Evolutionary conservation across 306 rosid genomes (phyloP).

Genomic region (Quercus variabilis): DNA sequence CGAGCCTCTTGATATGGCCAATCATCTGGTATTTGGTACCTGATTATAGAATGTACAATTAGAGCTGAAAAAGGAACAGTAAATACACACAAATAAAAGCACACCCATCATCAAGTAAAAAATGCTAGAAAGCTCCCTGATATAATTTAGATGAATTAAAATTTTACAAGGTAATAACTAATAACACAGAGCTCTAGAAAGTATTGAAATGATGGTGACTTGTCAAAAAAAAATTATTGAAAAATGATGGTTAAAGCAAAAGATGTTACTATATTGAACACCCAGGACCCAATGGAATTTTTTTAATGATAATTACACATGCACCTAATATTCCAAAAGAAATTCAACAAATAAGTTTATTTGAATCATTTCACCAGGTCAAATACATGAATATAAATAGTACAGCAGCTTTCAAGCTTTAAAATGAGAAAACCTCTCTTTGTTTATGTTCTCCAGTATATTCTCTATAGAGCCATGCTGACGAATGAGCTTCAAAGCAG

Average conservation of each 20-base stretch:
- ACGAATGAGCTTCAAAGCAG: constrained; percentile 92
- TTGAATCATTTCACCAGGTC: background rate
- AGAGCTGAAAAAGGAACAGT: constrained; percentile 1
- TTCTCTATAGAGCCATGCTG: constrained; percentile 90
- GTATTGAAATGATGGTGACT: background rate
- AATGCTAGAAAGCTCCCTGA: background rate
- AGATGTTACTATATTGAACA: background rate
- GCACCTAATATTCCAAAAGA: background rate
- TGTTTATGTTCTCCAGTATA: constrained; percentile 78
- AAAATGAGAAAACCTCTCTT: constrained; percentile 64
- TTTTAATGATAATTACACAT: background rate
- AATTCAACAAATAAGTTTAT: background rate
- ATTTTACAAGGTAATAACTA: background rate
- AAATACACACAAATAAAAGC: constrained; percentile 13
- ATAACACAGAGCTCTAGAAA: background rate
- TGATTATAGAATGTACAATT: constrained; percentile 24
- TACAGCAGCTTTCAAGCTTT: background rate
- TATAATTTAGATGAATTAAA: background rate
- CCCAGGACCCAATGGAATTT: background rate
- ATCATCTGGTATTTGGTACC: constrained; percentile 85
- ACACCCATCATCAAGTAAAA: background rate
- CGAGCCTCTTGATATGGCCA: constrained; percentile 97
- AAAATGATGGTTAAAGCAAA: background rate
- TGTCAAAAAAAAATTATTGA: too few species aligned
- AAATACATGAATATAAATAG: constrained; percentile 11